Conservation (phyloP, 2,329 filamentous ascomycete genomes). For the Pleomassaria siparia region DNA sequence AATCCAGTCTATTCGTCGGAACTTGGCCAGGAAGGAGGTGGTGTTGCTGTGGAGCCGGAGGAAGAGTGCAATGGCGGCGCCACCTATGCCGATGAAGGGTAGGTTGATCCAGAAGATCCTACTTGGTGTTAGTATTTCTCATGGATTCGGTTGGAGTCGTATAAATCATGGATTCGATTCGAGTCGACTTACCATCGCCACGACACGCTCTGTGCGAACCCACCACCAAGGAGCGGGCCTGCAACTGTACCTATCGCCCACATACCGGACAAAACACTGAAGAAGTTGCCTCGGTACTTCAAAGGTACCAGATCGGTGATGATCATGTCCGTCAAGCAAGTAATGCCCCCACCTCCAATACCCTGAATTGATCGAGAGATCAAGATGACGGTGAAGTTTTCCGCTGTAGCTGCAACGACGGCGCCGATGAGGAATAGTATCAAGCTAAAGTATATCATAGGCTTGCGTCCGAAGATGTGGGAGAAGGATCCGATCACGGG, state of each 20-base stretch:
- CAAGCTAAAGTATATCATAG: constrained; percentile 40
- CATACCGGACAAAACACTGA: constrained; percentile 46
- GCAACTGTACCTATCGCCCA: constrained; percentile 60
- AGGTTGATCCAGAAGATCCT: constrained; percentile 70
- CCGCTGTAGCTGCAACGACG: constrained; percentile 39
- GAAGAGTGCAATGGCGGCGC: constrained; percentile 54
- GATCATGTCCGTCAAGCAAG: constrained; percentile 47
- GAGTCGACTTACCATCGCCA: background rate
- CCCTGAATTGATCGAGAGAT: constrained; percentile 44
- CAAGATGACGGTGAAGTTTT: constrained; percentile 43
- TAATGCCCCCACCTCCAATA: constrained; percentile 46
- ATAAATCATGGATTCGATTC: background rate
- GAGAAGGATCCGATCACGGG: constrained; percentile 44
- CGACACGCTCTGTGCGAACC: background rate
- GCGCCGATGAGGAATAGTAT: constrained; percentile 40
- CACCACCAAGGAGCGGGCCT: constrained; percentile 47
- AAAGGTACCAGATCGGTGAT: constrained; percentile 51
- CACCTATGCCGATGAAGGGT: constrained; percentile 56
- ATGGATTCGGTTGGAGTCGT: constrained; percentile 56
- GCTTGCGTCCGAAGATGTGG: constrained; percentile 44
- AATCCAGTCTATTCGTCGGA: constrained; percentile 62
- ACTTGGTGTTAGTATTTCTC: constrained; percentile 33
- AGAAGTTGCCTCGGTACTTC: constrained; percentile 45
- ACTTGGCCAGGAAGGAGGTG: constrained; percentile 51
- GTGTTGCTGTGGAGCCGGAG: constrained; percentile 55